Percentiles rank a stretch among this genome's conserved stretches.
Evolutionary conservation across 225 moss, liverwort and hornwort species (phyloP).

Genomic region (Physcomitrium patens): DNA sequence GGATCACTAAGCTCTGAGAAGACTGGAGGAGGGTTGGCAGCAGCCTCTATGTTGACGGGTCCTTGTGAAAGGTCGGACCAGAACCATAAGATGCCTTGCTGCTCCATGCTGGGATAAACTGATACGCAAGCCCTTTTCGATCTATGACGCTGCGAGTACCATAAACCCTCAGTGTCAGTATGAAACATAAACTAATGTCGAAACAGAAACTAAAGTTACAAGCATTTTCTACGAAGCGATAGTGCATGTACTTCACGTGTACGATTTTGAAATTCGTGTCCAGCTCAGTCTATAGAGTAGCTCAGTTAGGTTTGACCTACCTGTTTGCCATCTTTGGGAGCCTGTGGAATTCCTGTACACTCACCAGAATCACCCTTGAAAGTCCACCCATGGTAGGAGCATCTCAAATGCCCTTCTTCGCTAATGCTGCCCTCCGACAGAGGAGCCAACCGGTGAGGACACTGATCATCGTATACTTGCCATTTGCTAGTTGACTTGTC

Average conservation of each 20-base stretch:
- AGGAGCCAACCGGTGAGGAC: constrained; percentile 89
- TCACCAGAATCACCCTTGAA: constrained; percentile 74
- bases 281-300: not conserved
- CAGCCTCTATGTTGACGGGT: constrained; percentile 61
- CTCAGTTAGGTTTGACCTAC: constrained; percentile 28
- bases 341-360: constrained; percentile 80
- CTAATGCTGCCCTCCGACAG: constrained; percentile 93
- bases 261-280: not conserved
- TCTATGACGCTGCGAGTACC: constrained; percentile 52
- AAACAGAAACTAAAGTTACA: not conserved
- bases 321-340: constrained; percentile 42
- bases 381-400: constrained; percentile 96
- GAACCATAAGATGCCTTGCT: constrained; percentile 85
- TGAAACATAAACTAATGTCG: not conserved
- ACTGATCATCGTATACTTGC: constrained; percentile 84
- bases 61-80: constrained; percentile 78
- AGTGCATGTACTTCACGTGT: not conserved
- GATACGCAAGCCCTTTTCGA: constrained; percentile 67
- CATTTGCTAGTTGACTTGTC: constrained; percentile 58
- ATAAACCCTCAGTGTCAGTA: constrained; percentile 9
- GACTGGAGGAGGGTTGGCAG: constrained; percentile 70
- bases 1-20: constrained; percentile 62
- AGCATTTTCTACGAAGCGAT: not conserved
- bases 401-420: constrained; percentile 80
- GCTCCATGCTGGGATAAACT: constrained; percentile 74